These are phyloP conservation scores for Geosiphon pyriformis DNA, from an alignment of 192 early-diverging fungal species.

Conservation along the genomic window DNA sequence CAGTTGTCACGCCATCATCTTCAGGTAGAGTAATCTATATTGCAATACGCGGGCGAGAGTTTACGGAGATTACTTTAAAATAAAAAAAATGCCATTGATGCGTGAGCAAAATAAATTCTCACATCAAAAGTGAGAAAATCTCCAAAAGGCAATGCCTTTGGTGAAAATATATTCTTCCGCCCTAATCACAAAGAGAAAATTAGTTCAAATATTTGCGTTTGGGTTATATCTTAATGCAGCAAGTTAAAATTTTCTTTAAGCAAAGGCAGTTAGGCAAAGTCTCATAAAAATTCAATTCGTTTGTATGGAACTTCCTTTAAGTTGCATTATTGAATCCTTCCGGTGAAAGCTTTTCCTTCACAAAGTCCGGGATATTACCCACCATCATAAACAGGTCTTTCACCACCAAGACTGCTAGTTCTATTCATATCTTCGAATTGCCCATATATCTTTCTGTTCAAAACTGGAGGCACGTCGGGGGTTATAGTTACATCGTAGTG, in stretches of 20 bases:
- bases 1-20: constrained; percentile 15
- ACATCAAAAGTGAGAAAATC: constrained; percentile 55
- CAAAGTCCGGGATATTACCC: too few relatives aligned
- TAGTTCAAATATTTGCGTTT: not conserved
- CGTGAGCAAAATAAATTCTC: constrained; percentile 7
- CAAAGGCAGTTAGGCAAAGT: not conserved
- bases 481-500: constrained; percentile 80
- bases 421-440: constrained; percentile 49
- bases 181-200: constrained; percentile 31
- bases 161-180: constrained; percentile 68
- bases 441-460: constrained; percentile 63
- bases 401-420: constrained; percentile 47
- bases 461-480: constrained; percentile 69
- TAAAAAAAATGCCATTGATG: not conserved
- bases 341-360: too few relatives aligned
- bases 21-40: constrained; percentile 21
- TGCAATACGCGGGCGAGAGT: not conserved
- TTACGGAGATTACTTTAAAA: not conserved
- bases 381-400: constrained; percentile 76
- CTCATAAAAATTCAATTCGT: not conserved
- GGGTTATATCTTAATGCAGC: not conserved
- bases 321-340: too few relatives aligned
- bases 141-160: constrained; percentile 48
- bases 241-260: not conserved
- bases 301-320: not conserved